Base-by-base conservation (phyloP, 2,329 filamentous ascomycete species). In the Arthroderma uncinatum region DNA sequence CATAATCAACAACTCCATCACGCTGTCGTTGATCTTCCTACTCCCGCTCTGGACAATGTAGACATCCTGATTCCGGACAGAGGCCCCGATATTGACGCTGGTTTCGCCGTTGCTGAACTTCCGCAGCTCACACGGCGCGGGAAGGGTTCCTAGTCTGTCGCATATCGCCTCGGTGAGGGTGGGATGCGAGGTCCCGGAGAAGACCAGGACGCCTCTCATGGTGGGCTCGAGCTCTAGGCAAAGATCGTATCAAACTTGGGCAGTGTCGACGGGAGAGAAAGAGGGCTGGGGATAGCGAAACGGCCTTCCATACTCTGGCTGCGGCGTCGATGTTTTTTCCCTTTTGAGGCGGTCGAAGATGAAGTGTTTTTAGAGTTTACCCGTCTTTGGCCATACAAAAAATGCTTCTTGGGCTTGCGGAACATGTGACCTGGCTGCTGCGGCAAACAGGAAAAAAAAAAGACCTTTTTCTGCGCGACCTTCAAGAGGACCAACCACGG, bases 1-100 rank as follows among this genome's bases (percentile, higher is more conserved):
- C 89, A 98, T 95, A 74, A 98, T 97, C 69, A 98, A 82, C 69
- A 98, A 81, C 79, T 98, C 93, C 90, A 98, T 96, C 70, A 98
- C 90, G 68, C 89, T 94, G 76, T 98, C 93, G 73, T 98, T 98
- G 79, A 96, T 95, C 75, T 87, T 89, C 69, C 84, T 81, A 75
- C 93, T 96, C 63, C 93, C 93, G 61, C 92, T 97, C 78, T 98
- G 93, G 60, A 98, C 87, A 70, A 98, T 92, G 73, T 97, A 98
- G 66, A 98, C 92, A 80, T 98, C 92, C 73, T 97, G 94, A 71
- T 98, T 94, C 65, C 93, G 87, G 63, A 98, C 90, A 25, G 83
- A 86, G 54, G 72, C 73, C 37, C 81, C 80, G 65, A 86, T 84
- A 67, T 83, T 81, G 63, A 86, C 83, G 57, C 81, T 82, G 50